Conservation (phyloP, 1,284 basidiomycete genomes). For the Psilocybe mexicana region DNA sequence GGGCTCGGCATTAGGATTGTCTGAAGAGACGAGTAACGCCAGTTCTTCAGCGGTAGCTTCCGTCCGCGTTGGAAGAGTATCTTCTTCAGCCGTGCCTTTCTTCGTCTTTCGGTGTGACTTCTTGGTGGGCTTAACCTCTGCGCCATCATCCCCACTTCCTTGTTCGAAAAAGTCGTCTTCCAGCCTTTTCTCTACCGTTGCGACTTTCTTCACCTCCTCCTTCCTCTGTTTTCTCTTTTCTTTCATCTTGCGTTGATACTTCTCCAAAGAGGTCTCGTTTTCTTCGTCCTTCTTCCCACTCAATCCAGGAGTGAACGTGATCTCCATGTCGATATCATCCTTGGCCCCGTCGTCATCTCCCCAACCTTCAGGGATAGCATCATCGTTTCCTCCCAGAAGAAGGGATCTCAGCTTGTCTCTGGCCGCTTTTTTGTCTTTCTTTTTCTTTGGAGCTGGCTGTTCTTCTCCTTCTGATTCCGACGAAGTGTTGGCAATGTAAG, state of each 20-base stretch:
- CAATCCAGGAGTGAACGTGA: constrained; percentile 90
- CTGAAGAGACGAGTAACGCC: constrained; percentile 61
- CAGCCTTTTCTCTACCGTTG: constrained; percentile 25
- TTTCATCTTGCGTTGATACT: constrained; percentile 83
- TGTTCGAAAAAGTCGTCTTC: constrained; percentile 76
- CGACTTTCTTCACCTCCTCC: constrained; percentile 53
- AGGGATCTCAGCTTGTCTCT: constrained; percentile 71
- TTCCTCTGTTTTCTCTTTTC: constrained; percentile 84
- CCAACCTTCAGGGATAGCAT: constrained; percentile 82
- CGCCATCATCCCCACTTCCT: constrained; percentile 42
- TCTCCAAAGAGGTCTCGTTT: constrained; percentile 82
- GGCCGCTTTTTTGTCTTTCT: constrained; percentile 46
- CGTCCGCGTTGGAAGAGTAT: constrained; percentile 17
- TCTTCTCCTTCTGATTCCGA: constrained; percentile 57
- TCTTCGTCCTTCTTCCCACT: constrained; percentile 52
- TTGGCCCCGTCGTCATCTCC: constrained; percentile 45
- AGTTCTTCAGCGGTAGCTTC: constrained; percentile 64
- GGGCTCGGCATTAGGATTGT: constrained; percentile 53
- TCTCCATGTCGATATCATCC: constrained; percentile 81
- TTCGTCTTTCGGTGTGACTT: constrained; percentile 8
- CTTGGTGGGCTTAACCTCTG: background rate
- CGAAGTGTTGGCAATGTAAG: constrained; percentile 78
- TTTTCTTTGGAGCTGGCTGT: constrained; percentile 18
- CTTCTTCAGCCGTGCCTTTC: constrained; percentile 16
- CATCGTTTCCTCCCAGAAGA: constrained; percentile 65